phyloP scores from a whole-genome alignment of 345 rosid genomes.

The Eucalyptus urophylla region DNA sequence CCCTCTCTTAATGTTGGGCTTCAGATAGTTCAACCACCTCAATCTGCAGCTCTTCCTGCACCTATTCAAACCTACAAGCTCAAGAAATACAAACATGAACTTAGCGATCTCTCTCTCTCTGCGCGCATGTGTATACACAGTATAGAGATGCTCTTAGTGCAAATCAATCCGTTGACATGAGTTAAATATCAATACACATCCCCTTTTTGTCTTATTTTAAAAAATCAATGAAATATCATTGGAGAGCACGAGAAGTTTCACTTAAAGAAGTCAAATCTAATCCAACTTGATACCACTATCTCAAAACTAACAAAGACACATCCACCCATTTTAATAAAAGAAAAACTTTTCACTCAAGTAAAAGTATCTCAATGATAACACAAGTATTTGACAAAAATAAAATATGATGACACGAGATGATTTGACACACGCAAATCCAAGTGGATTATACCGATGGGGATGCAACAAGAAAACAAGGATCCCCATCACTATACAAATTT shows the following conservation, averaged over 20 bases:
- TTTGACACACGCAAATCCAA: neutral
- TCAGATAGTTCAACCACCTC: slow-evolving; percentile 8
- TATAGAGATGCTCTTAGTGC: neutral
- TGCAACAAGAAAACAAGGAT: neutral
- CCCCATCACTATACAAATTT: neutral
- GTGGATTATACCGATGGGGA: neutral
- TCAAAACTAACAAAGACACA: neutral
- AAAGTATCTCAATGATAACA: too few species aligned
- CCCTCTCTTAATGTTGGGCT: slow-evolving; percentile 9
- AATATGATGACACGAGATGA: neutral
- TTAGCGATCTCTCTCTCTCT: neutral
- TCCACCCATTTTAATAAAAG: neutral
- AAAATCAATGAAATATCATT: too few species aligned
- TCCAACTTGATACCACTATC: too few species aligned
- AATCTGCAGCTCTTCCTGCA: slow-evolving; percentile 10
- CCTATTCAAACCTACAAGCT: neutral
- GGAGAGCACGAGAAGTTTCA: too few species aligned
- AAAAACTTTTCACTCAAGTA: too few species aligned
- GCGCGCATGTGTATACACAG: neutral
- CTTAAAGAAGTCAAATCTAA: too few species aligned
- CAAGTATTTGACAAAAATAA: neutral
- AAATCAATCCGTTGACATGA: neutral
- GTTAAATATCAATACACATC: neutral
- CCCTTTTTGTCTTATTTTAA: neutral
- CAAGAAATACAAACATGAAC: neutral